Evolutionary conservation across 83 land plant genomes (phyloP), one percentile per base, ranked within the genome.

Genomic region (Thuja plicata): DNA sequence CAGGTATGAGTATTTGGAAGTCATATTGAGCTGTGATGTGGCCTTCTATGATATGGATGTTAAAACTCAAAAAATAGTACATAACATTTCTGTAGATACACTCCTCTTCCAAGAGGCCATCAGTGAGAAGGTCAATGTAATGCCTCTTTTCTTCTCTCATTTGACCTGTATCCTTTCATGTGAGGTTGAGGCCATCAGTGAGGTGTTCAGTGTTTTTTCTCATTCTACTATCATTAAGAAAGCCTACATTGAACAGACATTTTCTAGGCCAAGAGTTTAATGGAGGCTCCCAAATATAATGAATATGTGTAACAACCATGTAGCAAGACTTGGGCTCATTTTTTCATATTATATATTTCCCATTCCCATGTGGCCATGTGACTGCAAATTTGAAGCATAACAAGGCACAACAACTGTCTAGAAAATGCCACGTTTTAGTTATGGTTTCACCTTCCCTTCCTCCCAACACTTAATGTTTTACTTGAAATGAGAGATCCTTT

Each of bases 41-140:
- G 89, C 55, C 40, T 85, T 88, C 81, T 90, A 88, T 85, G 91
- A 90, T 62, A 88, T 73, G 27, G 62, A 90, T n/a, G 62, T 82
- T 17, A 34, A 40, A 19, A 88, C 91, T 19, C 90, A 83, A 32
- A 90, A 90, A 55, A 73, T 90, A n/a, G 89, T 90, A 41, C 45
- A 85, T 17, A 84, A 88, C 57, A 88, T 90, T 55, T 88, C 91
- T 24, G 40, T 17, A 35, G 90, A 88, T 41, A 88, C 78, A 7
- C 62, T 90, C 16, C 34, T 90, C 24, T 48, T 90, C 21, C 91
- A 90, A 79, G 90, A 90, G 40, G 90, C 91, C n/a, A 50, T 90
- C 77, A 62, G 91, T 84, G 91, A 90, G 60, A 90, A 90, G 89
- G 91, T 90, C 38, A 34, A 40, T 76, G 60, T 13, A 17, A 46